These are phyloP conservation scores for Tremellales sp. DNA, from an alignment of 1,284 basidiomycete species.

Conservation along the genomic window DNA sequence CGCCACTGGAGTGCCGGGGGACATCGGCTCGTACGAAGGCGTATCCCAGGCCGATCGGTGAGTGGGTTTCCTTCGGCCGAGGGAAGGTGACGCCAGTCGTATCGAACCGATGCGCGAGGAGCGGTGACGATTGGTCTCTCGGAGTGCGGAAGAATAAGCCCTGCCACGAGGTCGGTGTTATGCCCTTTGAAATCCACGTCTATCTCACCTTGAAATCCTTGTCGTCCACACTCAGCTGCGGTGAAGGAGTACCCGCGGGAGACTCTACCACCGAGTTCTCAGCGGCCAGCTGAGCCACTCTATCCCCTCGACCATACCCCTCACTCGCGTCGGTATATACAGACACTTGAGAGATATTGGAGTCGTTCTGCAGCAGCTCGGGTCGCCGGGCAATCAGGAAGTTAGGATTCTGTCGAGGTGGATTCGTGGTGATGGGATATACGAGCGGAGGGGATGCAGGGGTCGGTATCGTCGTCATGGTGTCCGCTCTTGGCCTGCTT, in stretches of 20 bases:
- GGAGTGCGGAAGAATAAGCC: conserved; percentile 45
- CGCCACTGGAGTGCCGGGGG: neutral
- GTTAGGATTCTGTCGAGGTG: neutral
- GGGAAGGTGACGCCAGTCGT: conserved; percentile 10
- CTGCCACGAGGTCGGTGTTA: conserved; percentile 13
- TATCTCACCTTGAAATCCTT: conserved; percentile 10
- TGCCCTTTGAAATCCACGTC: conserved; percentile 25
- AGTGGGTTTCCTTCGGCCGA: neutral
- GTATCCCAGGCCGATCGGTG: conserved; percentile 13
- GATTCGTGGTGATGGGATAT: conserved; percentile 17
- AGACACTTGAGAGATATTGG: conserved; percentile 13
- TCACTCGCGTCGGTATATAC: conserved; percentile 30
- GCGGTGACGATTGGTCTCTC: conserved; percentile 14
- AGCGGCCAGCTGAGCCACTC: neutral
- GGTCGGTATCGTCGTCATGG: neutral
- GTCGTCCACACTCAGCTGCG: conserved; percentile 9
- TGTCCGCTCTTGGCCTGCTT: neutral
- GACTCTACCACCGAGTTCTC: neutral
- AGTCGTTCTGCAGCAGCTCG: conserved; percentile 10
- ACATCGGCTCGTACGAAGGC: conserved; percentile 1
- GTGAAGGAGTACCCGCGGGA: conserved; percentile 14
- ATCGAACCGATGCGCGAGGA: neutral
- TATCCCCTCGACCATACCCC: conserved; percentile 15
- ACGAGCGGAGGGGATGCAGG: conserved; percentile 10
- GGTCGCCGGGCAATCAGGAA: conserved; percentile 10